Evolutionary conservation across 2,329 filamentous ascomycete genomes (phyloP).

Genomic region (Colletotrichum acutatum): DNA sequence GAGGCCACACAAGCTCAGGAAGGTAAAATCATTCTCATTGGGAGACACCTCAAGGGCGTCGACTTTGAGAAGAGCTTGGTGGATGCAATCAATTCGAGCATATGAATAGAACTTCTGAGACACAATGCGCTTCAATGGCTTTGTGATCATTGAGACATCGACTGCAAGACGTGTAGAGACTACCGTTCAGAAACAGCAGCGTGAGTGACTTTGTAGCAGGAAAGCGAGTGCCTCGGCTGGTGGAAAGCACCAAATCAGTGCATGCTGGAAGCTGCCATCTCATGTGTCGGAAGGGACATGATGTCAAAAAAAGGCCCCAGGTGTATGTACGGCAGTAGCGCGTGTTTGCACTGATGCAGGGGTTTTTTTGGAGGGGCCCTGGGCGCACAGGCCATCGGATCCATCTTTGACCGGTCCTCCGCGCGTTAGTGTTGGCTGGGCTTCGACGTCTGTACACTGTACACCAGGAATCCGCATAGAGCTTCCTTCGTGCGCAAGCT

Average conservation of each 20-base stretch:
- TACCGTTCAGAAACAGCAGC: neutral
- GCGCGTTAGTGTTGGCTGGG: slow-evolving; percentile 31
- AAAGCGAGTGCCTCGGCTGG: neutral
- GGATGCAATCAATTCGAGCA: neutral
- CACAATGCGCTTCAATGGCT: too few species aligned
- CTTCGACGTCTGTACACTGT: slow-evolving; percentile 27
- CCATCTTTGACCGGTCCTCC: slow-evolving; percentile 37
- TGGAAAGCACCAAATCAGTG: neutral
- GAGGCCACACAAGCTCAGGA: slow-evolving; percentile 41
- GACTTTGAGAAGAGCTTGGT: slow-evolving; percentile 61
- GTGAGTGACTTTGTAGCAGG: neutral
- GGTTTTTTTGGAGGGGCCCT: slow-evolving; percentile 29
- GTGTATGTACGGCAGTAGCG: slow-evolving; percentile 15
- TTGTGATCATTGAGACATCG: neutral
- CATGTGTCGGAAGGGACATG: slow-evolving; percentile 24
- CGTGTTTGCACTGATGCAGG: slow-evolving; percentile 16
- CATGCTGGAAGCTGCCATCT: slow-evolving; percentile 25
- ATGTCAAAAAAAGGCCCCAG: slow-evolving; percentile 32
- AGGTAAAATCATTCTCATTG: slow-evolving; percentile 74
- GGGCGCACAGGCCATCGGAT: slow-evolving; percentile 35
- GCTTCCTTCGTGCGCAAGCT: slow-evolving; percentile 30
- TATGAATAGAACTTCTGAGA: neutral
- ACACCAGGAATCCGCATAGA: slow-evolving; percentile 32
- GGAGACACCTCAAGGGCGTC: slow-evolving; percentile 62
- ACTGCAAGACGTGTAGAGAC: neutral